phyloP scores from a whole-genome alignment of 1,284 basidiomycete species.

The Chondrostereum purpureum region DNA sequence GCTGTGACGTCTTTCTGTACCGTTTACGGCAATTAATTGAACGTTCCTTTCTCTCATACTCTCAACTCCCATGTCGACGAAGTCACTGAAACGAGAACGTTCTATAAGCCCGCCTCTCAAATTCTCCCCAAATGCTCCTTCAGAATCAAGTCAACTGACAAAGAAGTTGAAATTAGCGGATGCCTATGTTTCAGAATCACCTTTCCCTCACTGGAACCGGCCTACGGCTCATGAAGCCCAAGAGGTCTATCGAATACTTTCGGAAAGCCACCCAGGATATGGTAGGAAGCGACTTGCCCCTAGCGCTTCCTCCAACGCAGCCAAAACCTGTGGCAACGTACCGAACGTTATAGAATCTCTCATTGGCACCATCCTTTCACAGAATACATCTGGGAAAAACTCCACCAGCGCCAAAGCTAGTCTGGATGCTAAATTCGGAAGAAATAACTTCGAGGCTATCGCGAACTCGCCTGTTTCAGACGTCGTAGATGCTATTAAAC shows the following conservation, averaged over 20 bases:
- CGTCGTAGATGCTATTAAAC: slow-evolving; percentile 57
- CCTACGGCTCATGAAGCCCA: slow-evolving; percentile 46
- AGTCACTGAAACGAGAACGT: neutral
- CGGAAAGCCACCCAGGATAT: slow-evolving; percentile 21
- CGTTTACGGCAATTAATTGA: too few species aligned
- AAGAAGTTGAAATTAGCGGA: slow-evolving; percentile 50
- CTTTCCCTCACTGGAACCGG: slow-evolving; percentile 45
- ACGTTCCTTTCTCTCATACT: too few species aligned
- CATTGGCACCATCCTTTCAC: slow-evolving; percentile 67
- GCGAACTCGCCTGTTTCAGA: slow-evolving; percentile 41
- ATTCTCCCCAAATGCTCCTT: too few species aligned
- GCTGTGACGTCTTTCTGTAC: too few species aligned
- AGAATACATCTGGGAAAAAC: slow-evolving; percentile 66
- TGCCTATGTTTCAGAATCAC: slow-evolving; percentile 37
- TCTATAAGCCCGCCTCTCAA: neutral
- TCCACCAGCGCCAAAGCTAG: slow-evolving; percentile 56
- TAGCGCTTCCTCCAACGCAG: slow-evolving; percentile 31
- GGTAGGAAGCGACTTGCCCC: slow-evolving; percentile 18
- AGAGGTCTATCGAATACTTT: slow-evolving; percentile 41
- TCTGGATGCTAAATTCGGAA: slow-evolving; percentile 55
- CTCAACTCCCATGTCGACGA: too few species aligned
- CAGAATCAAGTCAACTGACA: slow-evolving; percentile 9
- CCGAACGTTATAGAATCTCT: slow-evolving; percentile 67
- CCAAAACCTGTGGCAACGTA: slow-evolving; percentile 47
- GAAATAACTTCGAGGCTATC: slow-evolving; percentile 56